Evolutionary conservation across 2,329 filamentous ascomycete genomes (phyloP).

Genomic region (Trichocomaceae sp.): DNA sequence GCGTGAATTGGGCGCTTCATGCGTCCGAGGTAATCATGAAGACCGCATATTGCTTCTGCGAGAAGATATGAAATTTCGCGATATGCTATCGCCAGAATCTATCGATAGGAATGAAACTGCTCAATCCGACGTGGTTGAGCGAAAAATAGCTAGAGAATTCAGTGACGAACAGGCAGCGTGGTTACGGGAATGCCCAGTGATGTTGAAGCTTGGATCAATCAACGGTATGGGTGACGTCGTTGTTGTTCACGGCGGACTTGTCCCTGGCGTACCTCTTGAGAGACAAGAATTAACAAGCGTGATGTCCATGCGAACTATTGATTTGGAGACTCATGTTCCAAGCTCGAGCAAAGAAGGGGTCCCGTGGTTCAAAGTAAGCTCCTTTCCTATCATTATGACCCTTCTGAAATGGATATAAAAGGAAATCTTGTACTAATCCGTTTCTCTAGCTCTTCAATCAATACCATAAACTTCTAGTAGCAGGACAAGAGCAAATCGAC

Average conservation of each 20-base stretch:
- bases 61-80: slow-evolving; percentile 35
- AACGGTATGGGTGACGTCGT: slow-evolving; percentile 57
- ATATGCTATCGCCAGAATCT: slow-evolving; percentile 16
- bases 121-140: slow-evolving; percentile 32
- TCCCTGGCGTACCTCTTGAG: slow-evolving; percentile 64
- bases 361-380: slow-evolving; percentile 57
- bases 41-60: slow-evolving; percentile 70
- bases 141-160: slow-evolving; percentile 52
- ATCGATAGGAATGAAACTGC: slow-evolving; percentile 2
- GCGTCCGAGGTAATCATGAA: slow-evolving; percentile 88
- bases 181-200: slow-evolving; percentile 67
- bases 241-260: slow-evolving; percentile 79
- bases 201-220: slow-evolving; percentile 63
- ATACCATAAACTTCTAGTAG: slow-evolving; percentile 19
- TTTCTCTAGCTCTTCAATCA: slow-evolving; percentile 45
- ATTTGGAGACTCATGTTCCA: slow-evolving; percentile 55
- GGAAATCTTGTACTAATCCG: neutral
- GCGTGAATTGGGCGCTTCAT: slow-evolving; percentile 66
- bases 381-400: neutral
- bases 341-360: slow-evolving; percentile 47
- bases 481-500: neutral
- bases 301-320: slow-evolving; percentile 87
- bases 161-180: slow-evolving; percentile 58
- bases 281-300: slow-evolving; percentile 70
- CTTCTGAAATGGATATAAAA: neutral